Conservation (phyloP, 2,329 filamentous ascomycete genomes). For the Sphaceloma murrayae region DNA sequence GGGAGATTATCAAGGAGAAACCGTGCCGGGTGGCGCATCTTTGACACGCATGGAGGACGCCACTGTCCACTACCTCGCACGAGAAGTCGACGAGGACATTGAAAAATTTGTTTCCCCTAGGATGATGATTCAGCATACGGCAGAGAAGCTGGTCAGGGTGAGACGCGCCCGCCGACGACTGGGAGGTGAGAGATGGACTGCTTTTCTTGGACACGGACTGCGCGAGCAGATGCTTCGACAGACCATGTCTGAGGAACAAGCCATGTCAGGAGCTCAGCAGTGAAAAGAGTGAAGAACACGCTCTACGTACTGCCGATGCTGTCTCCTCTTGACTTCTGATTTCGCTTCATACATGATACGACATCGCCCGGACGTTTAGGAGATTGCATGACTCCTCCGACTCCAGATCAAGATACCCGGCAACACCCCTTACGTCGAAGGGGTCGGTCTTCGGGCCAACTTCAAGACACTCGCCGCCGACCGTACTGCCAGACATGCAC, state of each 20-base stretch:
- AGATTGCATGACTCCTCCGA: not conserved
- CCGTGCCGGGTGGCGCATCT: slow-evolving; percentile 34
- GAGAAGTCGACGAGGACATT: slow-evolving; percentile 31
- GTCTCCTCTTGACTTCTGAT: not conserved
- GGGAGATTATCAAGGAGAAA: slow-evolving; percentile 32
- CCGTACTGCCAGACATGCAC: slow-evolving; percentile 28
- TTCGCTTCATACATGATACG: not conserved
- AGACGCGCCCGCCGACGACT: slow-evolving; percentile 34
- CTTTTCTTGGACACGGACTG: slow-evolving; percentile 23
- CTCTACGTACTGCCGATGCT: not conserved
- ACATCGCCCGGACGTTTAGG: not conserved
- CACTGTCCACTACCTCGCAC: slow-evolving; percentile 32
- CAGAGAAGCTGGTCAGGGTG: slow-evolving; percentile 40
- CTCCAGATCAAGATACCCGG: slow-evolving; percentile 28
- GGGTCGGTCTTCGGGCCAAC: slow-evolving; percentile 31
- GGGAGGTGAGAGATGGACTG: slow-evolving; percentile 28
- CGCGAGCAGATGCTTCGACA: slow-evolving; percentile 3
- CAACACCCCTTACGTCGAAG: slow-evolving; percentile 24
- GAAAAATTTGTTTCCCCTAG: slow-evolving; percentile 38
- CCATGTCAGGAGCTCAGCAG: not conserved
- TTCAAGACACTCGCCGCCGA: slow-evolving; percentile 36
- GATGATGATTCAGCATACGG: slow-evolving; percentile 37
- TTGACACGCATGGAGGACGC: slow-evolving; percentile 38
- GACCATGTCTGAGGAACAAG: not conserved
- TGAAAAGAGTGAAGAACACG: not conserved